phyloP scores from a whole-genome alignment of 2,329 filamentous ascomycete species.

The Sclerotiophoma versabilis region DNA sequence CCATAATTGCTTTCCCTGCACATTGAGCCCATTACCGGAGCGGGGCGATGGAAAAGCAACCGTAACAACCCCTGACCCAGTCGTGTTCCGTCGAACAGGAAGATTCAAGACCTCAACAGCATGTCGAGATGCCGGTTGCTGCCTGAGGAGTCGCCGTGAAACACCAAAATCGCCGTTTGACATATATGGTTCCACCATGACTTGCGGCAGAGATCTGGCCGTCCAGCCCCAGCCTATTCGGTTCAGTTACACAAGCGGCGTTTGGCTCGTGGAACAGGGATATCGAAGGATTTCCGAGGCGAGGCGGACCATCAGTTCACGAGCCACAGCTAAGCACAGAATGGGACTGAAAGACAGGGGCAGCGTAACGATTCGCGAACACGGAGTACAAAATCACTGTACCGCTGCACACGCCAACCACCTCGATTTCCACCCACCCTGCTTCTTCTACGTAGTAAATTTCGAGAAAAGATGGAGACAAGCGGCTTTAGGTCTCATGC shows the following conservation, averaged over 20 bases:
- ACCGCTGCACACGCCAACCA: conserved; percentile 11
- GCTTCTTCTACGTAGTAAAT: background rate
- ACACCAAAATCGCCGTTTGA: conserved; percentile 2
- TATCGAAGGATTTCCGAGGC: conserved; percentile 15
- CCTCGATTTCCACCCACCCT: conserved; percentile 9
- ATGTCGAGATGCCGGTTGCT: background rate
- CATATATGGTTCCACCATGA: background rate
- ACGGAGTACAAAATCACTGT: conserved; percentile 7
- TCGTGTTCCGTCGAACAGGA: background rate
- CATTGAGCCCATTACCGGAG: background rate
- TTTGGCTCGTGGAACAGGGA: conserved; percentile 16
- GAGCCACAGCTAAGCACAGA: conserved; percentile 16
- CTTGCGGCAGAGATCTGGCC: conserved; percentile 1
- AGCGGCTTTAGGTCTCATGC: conserved; percentile 8
- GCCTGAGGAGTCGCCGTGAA: conserved; percentile 1
- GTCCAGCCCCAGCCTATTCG: background rate
- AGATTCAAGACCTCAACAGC: conserved; percentile 6
- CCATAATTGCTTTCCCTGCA: conserved; percentile 4
- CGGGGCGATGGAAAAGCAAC: conserved; percentile 12
- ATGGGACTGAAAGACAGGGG: conserved; percentile 10
- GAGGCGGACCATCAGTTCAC: conserved; percentile 11
- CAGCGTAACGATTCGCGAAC: conserved; percentile 1
- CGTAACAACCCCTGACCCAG: conserved; percentile 4
- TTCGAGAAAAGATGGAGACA: conserved; percentile 3
- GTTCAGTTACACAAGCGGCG: conserved; percentile 3